Percentiles rank a stretch among this genome's conserved stretches.
Conservation (phyloP, 495 filamentous ascomycete genomes). For the Daldinia childiae region DNA sequence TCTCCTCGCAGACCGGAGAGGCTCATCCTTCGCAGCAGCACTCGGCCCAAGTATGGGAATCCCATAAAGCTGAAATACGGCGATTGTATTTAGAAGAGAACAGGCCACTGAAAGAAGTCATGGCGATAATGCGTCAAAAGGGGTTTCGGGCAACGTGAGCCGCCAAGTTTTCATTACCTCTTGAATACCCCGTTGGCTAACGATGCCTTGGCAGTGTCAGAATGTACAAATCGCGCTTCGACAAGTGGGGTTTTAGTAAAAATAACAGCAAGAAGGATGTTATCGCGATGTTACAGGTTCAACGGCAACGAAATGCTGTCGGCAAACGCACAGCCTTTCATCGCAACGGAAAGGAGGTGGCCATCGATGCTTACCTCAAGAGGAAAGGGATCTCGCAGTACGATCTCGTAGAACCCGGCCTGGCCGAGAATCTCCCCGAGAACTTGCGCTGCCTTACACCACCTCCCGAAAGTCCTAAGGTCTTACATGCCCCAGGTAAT, state of each 20-base stretch:
- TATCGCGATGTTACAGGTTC: constrained; percentile 49
- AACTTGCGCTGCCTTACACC: constrained; percentile 51
- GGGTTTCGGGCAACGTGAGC: constrained; percentile 52
- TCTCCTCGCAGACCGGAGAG: constrained; percentile 48
- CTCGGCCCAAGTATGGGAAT: constrained; percentile 47
- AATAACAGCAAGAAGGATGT: constrained; percentile 51
- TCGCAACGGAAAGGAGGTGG: constrained; percentile 49
- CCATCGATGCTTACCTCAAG: constrained; percentile 50
- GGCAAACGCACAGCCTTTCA: constrained; percentile 51
- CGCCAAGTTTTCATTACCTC: constrained; percentile 1
- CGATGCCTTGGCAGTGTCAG: constrained; percentile 34
- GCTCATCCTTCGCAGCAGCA: constrained; percentile 47
- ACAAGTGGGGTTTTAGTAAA: constrained; percentile 50
- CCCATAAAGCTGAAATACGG: constrained; percentile 49
- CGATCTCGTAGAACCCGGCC: constrained; percentile 49
- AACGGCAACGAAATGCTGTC: constrained; percentile 50
- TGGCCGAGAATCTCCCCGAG: constrained; percentile 46
- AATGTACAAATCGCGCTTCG: constrained; percentile 50
- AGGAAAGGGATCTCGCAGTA: constrained; percentile 51
- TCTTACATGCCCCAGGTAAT: constrained; percentile 36
- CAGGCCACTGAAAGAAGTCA: constrained; percentile 49
- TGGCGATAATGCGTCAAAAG: constrained; percentile 49
- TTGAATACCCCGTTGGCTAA: constrained; percentile 28
- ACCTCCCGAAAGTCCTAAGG: constrained; percentile 42
- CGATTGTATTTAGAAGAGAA: constrained; percentile 48